Evolutionary conservation across 352 stramenopile species (phyloP).

Genomic region (Globisporangium recalcitrans): DNA sequence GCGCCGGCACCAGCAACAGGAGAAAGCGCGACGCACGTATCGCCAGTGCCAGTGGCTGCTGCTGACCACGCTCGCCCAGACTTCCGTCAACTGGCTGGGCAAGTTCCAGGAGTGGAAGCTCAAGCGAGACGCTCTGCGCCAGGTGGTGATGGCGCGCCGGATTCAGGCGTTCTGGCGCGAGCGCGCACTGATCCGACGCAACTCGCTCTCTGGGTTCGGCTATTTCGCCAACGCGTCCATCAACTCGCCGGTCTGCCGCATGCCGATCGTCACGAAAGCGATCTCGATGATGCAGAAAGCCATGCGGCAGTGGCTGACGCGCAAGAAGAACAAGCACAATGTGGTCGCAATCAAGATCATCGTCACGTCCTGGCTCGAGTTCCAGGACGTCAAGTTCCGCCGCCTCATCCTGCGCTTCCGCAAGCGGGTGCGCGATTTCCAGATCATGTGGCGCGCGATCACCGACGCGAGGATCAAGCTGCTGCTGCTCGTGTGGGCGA

Average conservation of each 20-base stretch:
- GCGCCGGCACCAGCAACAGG: conserved; percentile 29
- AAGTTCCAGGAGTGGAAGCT: conserved; percentile 42
- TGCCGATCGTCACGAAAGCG: conserved; percentile 42
- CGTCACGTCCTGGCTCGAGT: conserved; percentile 71
- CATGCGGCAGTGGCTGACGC: conserved; percentile 37
- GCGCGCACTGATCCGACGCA: conserved; percentile 20
- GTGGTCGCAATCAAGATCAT: conserved; percentile 38
- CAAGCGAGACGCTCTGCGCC: conserved; percentile 28
- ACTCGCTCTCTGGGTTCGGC: conserved; percentile 20
- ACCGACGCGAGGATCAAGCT: conserved; percentile 71
- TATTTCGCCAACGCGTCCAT: conserved; percentile 23
- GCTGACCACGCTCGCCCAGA: conserved; percentile 31
- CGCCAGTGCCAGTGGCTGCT: conserved; percentile 59
- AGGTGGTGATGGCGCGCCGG: conserved; percentile 41
- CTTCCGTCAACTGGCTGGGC: conserved; percentile 31
- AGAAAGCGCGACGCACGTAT: conserved; percentile 29
- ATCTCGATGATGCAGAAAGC: conserved; percentile 34
- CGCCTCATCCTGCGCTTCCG: conserved; percentile 73
- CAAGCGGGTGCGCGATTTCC: conserved; percentile 68
- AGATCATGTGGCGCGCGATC: conserved; percentile 68
- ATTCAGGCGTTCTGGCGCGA: conserved; percentile 57
- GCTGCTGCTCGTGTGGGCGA: conserved; percentile 58
- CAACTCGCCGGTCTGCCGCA: conserved; percentile 39
- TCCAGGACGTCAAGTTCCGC: conserved; percentile 81
- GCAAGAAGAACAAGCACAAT: conserved; percentile 21